phyloP scores from a whole-genome alignment of 352 stramenopile genomes.

The Blastocystis sp. region DNA sequence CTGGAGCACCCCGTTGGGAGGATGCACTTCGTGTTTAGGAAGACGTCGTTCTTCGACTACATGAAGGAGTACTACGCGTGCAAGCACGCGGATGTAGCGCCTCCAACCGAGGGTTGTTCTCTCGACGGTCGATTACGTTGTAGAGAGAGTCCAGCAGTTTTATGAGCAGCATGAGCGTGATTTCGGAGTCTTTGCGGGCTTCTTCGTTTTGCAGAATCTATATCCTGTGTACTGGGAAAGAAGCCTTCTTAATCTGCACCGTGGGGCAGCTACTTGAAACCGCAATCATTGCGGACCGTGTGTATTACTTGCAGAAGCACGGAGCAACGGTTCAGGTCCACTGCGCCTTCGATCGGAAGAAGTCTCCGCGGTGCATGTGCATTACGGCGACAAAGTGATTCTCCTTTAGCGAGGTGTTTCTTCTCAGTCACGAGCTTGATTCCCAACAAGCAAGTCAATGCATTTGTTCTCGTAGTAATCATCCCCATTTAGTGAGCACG shows the following conservation, averaged over 20 bases:
- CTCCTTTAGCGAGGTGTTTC: no score
- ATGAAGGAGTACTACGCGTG: not conserved
- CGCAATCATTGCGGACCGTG: conserved; percentile 56
- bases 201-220: conserved; percentile 53
- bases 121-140: not conserved
- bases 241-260: not conserved
- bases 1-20: conserved; percentile 20
- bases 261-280: conserved; percentile 36
- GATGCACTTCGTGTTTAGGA: not conserved
- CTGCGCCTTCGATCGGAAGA: conserved; percentile 37
- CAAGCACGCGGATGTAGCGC: not conserved
- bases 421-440: no score
- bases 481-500: not conserved
- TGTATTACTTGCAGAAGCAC: conserved; percentile 44
- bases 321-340: conserved; percentile 1
- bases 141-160: not conserved
- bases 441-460: not conserved
- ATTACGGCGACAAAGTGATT: conserved; percentile 33
- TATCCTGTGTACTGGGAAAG: conserved; percentile 9
- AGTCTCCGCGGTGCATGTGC: conserved; percentile 53
- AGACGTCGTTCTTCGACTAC: conserved; percentile 31
- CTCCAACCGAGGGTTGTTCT: not conserved
- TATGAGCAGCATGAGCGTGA: not conserved
- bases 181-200: not conserved
- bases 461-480: conserved; percentile 26